Evolutionary conservation across 768 basidiomycete species (phyloP), one percentile per base, ranked within the genome.

Genomic region (Phylloporus arenicola): DNA sequence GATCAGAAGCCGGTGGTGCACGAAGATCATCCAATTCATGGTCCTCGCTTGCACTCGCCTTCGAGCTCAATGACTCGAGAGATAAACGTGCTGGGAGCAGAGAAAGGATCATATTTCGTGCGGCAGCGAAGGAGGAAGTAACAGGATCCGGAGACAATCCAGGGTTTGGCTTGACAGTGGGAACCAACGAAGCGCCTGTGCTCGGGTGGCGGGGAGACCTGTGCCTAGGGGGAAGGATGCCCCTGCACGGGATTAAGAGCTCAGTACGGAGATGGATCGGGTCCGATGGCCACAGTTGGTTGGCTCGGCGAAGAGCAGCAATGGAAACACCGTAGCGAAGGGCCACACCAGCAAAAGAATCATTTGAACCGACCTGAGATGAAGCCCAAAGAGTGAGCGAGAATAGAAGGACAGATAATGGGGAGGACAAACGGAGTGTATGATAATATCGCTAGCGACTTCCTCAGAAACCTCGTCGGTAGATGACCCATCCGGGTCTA

Each of bases 221-320:
- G 22, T 19, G 40, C 30, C 53, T 50, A 5, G 33, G 6, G 10
- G 34, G 52, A 38, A 43, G 47, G 4, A 37, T 14, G 31, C 64
- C 35, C 19, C 58, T 54, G 1, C 45, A 56, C 0, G 94, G 92
- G 50, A 98, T 85, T 60, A 88, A 84, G 31, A 96, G 80, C 6
- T 81, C 74, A 41, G 83, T 82, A 25, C 94, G 86, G 30, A 93
- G 78, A 69, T 95, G 91, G 41, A 99, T 88, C 1, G 91, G 79
- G 64, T 98, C 96, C 7, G 89, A 86, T 6, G 91, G 67, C 96
- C 96, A 99, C 8, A 99, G 74, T 56, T 93, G 90, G 67, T 99
- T 99, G 43, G 84, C 84, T 57, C 83, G 77, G 43, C 94, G 84
- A 12, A 99, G 77, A 13, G 87, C 84, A 24, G 89, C 78, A 47